Evolutionary conservation across 805 yeast species (phyloP).

Genomic region (Candida ulmi): DNA sequence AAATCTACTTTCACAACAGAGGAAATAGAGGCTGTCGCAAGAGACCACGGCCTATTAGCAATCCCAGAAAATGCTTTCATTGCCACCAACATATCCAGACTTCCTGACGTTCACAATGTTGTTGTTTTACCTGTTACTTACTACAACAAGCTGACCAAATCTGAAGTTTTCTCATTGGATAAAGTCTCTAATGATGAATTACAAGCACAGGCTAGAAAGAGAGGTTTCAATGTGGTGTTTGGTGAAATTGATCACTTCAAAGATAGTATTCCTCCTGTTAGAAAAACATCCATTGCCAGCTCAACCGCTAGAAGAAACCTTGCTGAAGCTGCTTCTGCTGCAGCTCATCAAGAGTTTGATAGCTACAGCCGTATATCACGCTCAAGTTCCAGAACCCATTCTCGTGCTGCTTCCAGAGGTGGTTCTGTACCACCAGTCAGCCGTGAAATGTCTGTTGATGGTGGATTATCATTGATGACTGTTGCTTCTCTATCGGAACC

Average conservation of each 20-base stretch:
- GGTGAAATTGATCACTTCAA: conserved; percentile 16
- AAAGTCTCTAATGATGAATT: conserved; percentile 40
- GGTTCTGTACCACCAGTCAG: conserved; percentile 12
- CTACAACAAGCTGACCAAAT: conserved; percentile 50
- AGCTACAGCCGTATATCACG: not conserved
- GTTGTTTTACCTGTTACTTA: conserved; percentile 62
- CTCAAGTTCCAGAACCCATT: not conserved
- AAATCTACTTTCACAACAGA: conserved; percentile 11
- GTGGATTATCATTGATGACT: conserved; percentile 40
- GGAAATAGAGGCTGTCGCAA: conserved; percentile 36
- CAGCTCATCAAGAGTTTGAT: conserved; percentile 24
- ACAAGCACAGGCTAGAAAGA: conserved; percentile 38
- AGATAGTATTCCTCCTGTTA: conserved; percentile 6
- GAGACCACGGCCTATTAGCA: conserved; percentile 41
- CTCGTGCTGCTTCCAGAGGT: conserved; percentile 12
- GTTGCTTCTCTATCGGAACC: conserved; percentile 61
- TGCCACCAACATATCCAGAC: conserved; percentile 54
- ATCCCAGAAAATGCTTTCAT: conserved; percentile 56
- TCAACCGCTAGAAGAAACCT: conserved; percentile 20
- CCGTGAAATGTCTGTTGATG: conserved; percentile 26
- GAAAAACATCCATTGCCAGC: conserved; percentile 19
- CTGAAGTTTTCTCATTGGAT: conserved; percentile 37
- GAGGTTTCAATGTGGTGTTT: conserved; percentile 36
- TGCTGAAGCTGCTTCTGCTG: conserved; percentile 25
- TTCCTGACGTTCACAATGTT: conserved; percentile 50